A percentile compares a stretch with the other conserved stretches of the same genome.
phyloP scores from a whole-genome alignment of 192 early-diverging fungal genomes.

The Umbelopsis ramanniana region DNA sequence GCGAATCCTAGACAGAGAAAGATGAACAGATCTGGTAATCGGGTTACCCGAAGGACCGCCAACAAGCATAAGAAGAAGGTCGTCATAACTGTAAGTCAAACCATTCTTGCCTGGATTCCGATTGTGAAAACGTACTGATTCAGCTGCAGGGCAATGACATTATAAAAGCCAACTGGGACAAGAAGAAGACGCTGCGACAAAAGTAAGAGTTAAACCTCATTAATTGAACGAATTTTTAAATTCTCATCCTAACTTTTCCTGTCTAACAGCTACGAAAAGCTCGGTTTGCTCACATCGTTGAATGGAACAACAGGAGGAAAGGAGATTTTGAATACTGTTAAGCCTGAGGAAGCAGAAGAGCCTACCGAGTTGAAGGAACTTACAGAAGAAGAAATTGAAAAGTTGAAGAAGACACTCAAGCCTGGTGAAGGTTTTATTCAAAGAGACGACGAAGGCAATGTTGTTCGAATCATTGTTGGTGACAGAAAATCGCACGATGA shows the following conservation, averaged over 20 bases:
- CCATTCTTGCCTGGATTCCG: slow-evolving; percentile 17
- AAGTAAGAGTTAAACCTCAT: slow-evolving; percentile 48
- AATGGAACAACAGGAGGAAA: slow-evolving; percentile 69
- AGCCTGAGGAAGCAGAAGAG: slow-evolving; percentile 17
- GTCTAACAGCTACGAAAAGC: slow-evolving; percentile 59
- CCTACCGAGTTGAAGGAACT: slow-evolving; percentile 44
- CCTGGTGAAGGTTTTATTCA: slow-evolving; percentile 81
- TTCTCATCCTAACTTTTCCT: neutral
- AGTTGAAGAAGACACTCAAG: slow-evolving; percentile 58
- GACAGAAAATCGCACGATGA: slow-evolving; percentile 56
- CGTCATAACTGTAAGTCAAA: slow-evolving; percentile 48
- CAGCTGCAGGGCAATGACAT: slow-evolving; percentile 53
- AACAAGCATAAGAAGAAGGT: slow-evolving; percentile 68
- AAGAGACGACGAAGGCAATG: slow-evolving; percentile 77
- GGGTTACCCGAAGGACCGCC: slow-evolving; percentile 63
- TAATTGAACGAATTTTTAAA: neutral
- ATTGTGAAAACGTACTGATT: neutral
- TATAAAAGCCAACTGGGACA: slow-evolving; percentile 73
- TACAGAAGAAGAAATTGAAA: slow-evolving; percentile 55
- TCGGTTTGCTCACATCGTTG: slow-evolving; percentile 68
- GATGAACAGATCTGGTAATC: slow-evolving; percentile 65
- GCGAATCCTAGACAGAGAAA: slow-evolving; percentile 68
- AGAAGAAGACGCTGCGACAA: slow-evolving; percentile 64
- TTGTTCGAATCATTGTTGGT: slow-evolving; percentile 68
- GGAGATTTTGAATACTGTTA: slow-evolving; percentile 41